Evolutionary conservation across 768 basidiomycete genomes (phyloP), one percentile per base, ranked within the genome.

Genomic region (Gyrodon lividus): DNA sequence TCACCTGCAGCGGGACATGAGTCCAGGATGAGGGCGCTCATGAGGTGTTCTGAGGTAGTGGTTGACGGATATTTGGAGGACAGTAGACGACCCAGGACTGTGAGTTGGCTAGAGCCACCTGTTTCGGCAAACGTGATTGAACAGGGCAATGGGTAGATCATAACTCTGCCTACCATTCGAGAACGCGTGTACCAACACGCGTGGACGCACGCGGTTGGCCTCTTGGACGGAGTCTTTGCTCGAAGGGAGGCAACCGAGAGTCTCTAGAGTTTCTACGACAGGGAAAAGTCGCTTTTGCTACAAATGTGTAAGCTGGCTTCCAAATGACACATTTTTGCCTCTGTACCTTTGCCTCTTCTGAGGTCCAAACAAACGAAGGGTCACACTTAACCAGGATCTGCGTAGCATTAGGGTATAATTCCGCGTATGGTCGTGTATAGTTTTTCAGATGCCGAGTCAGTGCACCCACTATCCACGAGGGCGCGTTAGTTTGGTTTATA

Each of bases 161-260:
- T 40, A 19, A n/a, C 20, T 1, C 4, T 33, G 8, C 40, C 4
- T 48, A 69, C 67, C 65, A 26, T 69, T 66, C 31, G 67, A 69
- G 50, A 69, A 69, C 1, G 55, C 64, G 37, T 66, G 65, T 10
- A 64, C 33, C 10, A 69, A 62, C n/a, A 66, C 20, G 14, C 63
- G 63, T 39, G 64, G 56, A 31, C 50, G 56, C 12, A 28, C 30
- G 12, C 46, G 34, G 38, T 38, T n/a, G 23, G 39, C n/a, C 4
- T 14, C 43, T 2, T 46, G 40, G 20, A 16, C n/a, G 6, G 50
- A 2, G 10, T 24, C 28, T 6, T 39, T 20, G 4, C 8, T 20
- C 2, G 55, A 35, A 4, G 59, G 50, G 31, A 69, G 37, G 37
- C 64, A 66, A 8, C 57, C 59, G 5, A 69, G 59, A n/a, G 26